phyloP scores from a whole-genome alignment of 345 rosid genomes.

The Arabis alpina region DNA sequence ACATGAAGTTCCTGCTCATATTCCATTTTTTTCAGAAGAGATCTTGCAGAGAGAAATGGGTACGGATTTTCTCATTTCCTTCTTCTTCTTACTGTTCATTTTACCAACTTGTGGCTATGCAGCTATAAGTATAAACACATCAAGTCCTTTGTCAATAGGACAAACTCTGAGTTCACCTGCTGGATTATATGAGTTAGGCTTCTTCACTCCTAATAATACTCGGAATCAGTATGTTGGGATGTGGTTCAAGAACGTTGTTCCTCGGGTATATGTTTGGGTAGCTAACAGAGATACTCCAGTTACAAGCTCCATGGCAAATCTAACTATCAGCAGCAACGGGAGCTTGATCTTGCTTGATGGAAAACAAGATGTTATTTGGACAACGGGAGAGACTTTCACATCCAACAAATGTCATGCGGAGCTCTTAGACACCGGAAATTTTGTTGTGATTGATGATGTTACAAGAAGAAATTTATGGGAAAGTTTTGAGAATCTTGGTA shows the following conservation, averaged over 20 bases:
- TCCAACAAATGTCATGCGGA: constrained; percentile 30
- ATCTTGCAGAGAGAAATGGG: constrained; percentile 13
- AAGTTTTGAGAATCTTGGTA: constrained; percentile 40
- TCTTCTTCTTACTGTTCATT: constrained; percentile 12
- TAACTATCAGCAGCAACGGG: constrained; percentile 33
- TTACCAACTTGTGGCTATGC: constrained; percentile 29
- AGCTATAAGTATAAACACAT: constrained; percentile 36
- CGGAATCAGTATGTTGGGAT: constrained; percentile 49
- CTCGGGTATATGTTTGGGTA: constrained; percentile 46
- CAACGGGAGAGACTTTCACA: constrained; percentile 20
- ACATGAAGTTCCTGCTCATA: constrained; percentile 15
- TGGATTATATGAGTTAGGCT: constrained; percentile 46
- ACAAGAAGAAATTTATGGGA: constrained; percentile 30
- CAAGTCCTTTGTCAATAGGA: constrained; percentile 38
- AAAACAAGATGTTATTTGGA: constrained; percentile 31
- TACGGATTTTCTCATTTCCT: constrained; percentile 21
- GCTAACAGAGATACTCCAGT: constrained; percentile 36
- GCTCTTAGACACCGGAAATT: constrained; percentile 37
- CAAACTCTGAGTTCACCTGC: constrained; percentile 40
- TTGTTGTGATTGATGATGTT: constrained; percentile 37
- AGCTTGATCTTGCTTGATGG: constrained; percentile 31
- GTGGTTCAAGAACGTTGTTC: constrained; percentile 44
- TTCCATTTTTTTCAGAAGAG: not conserved
- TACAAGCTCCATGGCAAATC: constrained; percentile 23
- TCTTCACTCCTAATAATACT: constrained; percentile 40